phyloP scores from a whole-genome alignment of 306 rosid species.

The Bauhinia variegata region DNA sequence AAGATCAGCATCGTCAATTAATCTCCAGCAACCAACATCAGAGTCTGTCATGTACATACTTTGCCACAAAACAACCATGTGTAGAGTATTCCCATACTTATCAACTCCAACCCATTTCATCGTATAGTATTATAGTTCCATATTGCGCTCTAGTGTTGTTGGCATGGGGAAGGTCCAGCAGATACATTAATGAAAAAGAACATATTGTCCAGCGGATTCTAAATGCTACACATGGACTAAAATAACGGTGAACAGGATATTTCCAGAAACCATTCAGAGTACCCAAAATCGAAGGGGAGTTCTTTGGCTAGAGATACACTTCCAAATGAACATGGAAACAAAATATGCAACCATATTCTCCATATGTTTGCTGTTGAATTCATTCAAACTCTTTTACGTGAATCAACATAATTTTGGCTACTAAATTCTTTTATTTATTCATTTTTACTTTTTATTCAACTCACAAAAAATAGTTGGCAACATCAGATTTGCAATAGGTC shows the following conservation, averaged over 20 bases:
- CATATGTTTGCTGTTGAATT: conserved; percentile 4
- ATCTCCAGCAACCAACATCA: conserved; percentile 12
- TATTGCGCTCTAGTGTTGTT: neutral
- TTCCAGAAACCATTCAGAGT: conserved; percentile 25
- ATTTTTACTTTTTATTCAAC: conserved; percentile 8
- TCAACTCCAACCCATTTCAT: no score
- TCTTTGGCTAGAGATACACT: conserved; percentile 7
- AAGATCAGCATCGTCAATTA: conserved; percentile 6
- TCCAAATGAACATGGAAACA: conserved; percentile 13
- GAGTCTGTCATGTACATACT: conserved; percentile 9
- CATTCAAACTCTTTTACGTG: conserved; percentile 9
- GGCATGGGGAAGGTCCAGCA: conserved; percentile 12
- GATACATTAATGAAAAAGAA: conserved; percentile 22
- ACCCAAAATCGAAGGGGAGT: conserved; percentile 19
- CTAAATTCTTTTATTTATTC: conserved; percentile 4
- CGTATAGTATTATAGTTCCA: neutral
- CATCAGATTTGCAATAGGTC: conserved; percentile 12
- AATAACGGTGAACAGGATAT: conserved; percentile 14
- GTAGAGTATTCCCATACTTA: neutral
- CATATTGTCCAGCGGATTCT: conserved; percentile 21
- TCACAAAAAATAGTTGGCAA: conserved; percentile 21
- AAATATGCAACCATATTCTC: conserved; percentile 16
- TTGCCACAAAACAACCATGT: conserved; percentile 20
- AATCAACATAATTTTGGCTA: conserved; percentile 23
- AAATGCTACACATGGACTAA: neutral